These are phyloP conservation scores for Fistulifera pelliculosa DNA, from an alignment of 108 stramenopile species.

Conservation along the genomic window DNA sequence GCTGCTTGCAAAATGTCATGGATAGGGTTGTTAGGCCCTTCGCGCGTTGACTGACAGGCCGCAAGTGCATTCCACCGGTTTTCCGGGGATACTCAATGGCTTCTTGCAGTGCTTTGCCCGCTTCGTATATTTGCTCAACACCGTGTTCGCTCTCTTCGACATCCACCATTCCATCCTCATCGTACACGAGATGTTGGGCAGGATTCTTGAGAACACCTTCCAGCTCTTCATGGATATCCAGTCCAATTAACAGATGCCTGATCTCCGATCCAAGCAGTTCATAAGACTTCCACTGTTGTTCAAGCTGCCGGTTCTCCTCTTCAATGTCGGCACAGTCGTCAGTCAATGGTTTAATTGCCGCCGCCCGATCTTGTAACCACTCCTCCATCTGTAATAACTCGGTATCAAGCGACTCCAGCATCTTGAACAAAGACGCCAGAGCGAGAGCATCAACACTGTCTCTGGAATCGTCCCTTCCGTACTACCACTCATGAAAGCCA, in stretches of 20 bases:
- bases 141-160: slow-evolving; percentile 67
- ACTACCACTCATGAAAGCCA: slow-evolving; percentile 11
- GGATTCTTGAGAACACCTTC: slow-evolving; percentile 70
- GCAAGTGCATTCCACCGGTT: slow-evolving; percentile 77
- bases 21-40: slow-evolving; percentile 43
- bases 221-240: slow-evolving; percentile 46
- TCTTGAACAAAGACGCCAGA: slow-evolving; percentile 59
- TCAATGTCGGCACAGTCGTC: slow-evolving; percentile 85
- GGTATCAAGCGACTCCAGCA: slow-evolving; percentile 64
- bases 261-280: slow-evolving; percentile 68
- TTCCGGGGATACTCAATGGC: slow-evolving; percentile 68
- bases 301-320: slow-evolving; percentile 84
- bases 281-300: slow-evolving; percentile 83
- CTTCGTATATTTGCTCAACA: slow-evolving; percentile 65
- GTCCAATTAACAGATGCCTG: slow-evolving; percentile 58
- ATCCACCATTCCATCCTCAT: slow-evolving; percentile 57
- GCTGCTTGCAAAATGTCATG: slow-evolving; percentile 60
- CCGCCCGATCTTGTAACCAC: slow-evolving; percentile 75
- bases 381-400: slow-evolving; percentile 76
- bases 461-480: slow-evolving; percentile 6
- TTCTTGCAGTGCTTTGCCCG: slow-evolving; percentile 67
- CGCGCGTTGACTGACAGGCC: slow-evolving; percentile 68
- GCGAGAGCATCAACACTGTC: slow-evolving; percentile 58
- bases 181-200: slow-evolving; percentile 59
- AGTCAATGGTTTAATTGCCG: slow-evolving; percentile 81